Conservation (phyloP, 495 filamentous ascomycete species). For the Talaromyces ruber region DNA sequence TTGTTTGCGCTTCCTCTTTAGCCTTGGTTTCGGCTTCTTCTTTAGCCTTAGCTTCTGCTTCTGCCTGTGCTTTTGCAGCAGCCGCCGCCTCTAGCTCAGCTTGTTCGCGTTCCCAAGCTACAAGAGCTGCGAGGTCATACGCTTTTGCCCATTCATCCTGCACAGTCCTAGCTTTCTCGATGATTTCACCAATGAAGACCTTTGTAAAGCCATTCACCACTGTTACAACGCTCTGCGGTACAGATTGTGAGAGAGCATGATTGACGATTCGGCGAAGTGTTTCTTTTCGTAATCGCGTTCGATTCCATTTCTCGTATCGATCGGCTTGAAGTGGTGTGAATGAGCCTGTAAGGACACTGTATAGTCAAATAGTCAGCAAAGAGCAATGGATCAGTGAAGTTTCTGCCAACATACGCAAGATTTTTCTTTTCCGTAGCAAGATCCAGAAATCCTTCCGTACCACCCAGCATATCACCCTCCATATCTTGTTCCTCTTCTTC, state of each 20-base stretch:
- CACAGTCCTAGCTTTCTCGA: slow-evolving; percentile 70
- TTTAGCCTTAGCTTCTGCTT: slow-evolving; percentile 2
- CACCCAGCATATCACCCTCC: slow-evolving; percentile 56
- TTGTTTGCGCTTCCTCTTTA: not conserved
- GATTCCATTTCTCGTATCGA: slow-evolving; percentile 67
- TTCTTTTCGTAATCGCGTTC: slow-evolving; percentile 57
- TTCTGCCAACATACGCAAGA: slow-evolving; percentile 38
- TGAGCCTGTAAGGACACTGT: slow-evolving; percentile 60
- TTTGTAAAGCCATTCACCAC: slow-evolving; percentile 77
- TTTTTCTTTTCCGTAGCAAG: slow-evolving; percentile 65
- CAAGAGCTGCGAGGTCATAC: slow-evolving; percentile 26
- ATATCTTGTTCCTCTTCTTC: slow-evolving; percentile 60
- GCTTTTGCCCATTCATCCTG: slow-evolving; percentile 68
- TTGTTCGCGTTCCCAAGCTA: slow-evolving; percentile 25
- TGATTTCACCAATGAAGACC: slow-evolving; percentile 73
- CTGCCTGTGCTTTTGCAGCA: slow-evolving; percentile 13
- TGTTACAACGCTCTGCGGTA: slow-evolving; percentile 66
- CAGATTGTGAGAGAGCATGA: slow-evolving; percentile 81
- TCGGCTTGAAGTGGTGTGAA: slow-evolving; percentile 60
- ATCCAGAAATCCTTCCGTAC: slow-evolving; percentile 50
- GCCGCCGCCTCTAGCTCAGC: slow-evolving; percentile 32
- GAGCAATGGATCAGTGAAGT: not conserved
- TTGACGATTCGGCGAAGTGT: slow-evolving; percentile 67
- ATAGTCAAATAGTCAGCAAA: slow-evolving; percentile 11
- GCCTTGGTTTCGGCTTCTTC: slow-evolving; percentile 8